phyloP scores from a whole-genome alignment of 1,139 yeast genomes.

The Yamadazyma kanchanaburiensis region DNA sequence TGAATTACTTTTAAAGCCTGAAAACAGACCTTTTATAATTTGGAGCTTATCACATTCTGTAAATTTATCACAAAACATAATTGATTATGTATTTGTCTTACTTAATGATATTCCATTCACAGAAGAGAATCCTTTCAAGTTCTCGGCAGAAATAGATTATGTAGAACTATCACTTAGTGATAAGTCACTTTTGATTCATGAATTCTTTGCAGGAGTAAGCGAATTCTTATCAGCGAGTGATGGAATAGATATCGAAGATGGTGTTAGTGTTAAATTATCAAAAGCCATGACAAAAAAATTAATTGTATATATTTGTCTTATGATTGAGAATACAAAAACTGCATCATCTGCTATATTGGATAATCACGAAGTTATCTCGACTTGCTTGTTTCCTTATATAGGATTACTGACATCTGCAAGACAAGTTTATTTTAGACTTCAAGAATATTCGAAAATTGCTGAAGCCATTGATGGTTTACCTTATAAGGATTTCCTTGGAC shows the following conservation, averaged over 20 bases:
- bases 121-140: too few species aligned
- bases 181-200: conserved; percentile 64
- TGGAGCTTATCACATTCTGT: conserved; percentile 65
- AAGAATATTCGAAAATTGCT: too few species aligned
- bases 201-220: conserved; percentile 56
- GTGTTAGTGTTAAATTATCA: conserved; percentile 31
- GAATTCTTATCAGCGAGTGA: conserved; percentile 44
- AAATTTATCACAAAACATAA: conserved; percentile 47
- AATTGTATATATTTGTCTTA: conserved; percentile 55
- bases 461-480: too few species aligned
- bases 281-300: conserved; percentile 46
- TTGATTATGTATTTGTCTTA: conserved; percentile 30
- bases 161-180: too few species aligned
- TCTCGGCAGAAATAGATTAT: too few species aligned
- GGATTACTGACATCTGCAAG: conserved; percentile 42
- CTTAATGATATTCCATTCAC: background rate
- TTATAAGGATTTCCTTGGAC: too few species aligned
- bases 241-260: conserved; percentile 34
- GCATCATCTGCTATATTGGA: conserved; percentile 19
- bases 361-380: conserved; percentile 54
- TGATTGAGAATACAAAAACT: conserved; percentile 45
- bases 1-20: conserved; percentile 65
- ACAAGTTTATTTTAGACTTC: too few species aligned
- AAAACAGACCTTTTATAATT: conserved; percentile 58
- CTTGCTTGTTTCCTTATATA: conserved; percentile 60